phyloP scores from a whole-genome alignment of 768 basidiomycete species.

The Leccinum boreale region DNA sequence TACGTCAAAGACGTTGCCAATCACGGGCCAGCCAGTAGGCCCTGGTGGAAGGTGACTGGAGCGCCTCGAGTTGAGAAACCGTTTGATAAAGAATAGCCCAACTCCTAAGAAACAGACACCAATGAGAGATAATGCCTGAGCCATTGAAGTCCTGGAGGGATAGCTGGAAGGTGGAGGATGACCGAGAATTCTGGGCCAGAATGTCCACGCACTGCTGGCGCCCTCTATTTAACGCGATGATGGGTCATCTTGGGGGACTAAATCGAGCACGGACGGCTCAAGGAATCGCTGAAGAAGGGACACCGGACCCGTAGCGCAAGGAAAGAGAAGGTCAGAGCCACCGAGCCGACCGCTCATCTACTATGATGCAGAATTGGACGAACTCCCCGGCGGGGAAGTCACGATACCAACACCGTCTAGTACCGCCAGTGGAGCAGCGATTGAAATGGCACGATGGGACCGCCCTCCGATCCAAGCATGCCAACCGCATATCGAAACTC shows the following conservation, averaged over 20 bases:
- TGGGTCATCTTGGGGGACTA: neutral
- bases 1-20: constrained; percentile 56
- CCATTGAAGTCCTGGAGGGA: neutral
- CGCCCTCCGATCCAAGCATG: too few species aligned
- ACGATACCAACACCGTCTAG: neutral
- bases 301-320: neutral
- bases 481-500: neutral
- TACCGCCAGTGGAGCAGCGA: too few species aligned
- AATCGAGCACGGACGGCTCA: neutral
- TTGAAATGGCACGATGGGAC: too few species aligned
- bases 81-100: constrained; percentile 7
- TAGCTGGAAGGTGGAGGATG: neutral
- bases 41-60: constrained; percentile 17
- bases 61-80: neutral
- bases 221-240: neutral
- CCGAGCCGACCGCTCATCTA: too few species aligned
- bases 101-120: constrained; percentile 15
- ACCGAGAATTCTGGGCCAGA: neutral
- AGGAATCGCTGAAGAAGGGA: neutral
- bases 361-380: neutral
- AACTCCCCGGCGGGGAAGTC: neutral
- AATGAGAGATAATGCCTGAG: neutral
- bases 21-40: constrained; percentile 33
- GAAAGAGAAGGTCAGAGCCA: neutral
- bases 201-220: neutral